These are phyloP conservation scores for Trichoderma pleuroti DNA, from an alignment of 2,329 filamentous ascomycete genomes.

Conservation along the genomic window DNA sequence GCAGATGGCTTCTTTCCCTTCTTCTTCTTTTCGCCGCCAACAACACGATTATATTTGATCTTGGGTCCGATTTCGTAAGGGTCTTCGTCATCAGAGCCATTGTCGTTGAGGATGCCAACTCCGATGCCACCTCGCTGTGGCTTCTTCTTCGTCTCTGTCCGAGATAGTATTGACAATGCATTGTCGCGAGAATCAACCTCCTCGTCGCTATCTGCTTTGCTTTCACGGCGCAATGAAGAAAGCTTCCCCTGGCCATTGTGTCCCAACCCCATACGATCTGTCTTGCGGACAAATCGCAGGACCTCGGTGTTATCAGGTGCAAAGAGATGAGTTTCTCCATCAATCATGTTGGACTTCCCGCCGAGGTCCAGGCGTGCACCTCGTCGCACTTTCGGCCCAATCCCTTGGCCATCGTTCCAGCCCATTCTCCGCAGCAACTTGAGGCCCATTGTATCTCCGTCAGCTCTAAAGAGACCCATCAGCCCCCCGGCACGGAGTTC, in stretches of 20 bases:
- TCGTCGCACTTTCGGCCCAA: slow-evolving; percentile 80
- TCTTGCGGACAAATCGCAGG: slow-evolving; percentile 63
- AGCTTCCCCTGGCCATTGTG: slow-evolving; percentile 58
- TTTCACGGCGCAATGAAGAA: slow-evolving; percentile 34
- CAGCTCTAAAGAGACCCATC: slow-evolving; percentile 66
- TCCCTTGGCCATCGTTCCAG: slow-evolving; percentile 90
- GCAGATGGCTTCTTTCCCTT: slow-evolving; percentile 51
- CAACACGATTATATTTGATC: slow-evolving; percentile 78
- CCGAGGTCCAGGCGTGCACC: slow-evolving; percentile 61
- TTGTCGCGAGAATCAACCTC: slow-evolving; percentile 30
- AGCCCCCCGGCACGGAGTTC: slow-evolving; percentile 49
- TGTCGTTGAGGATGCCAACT: slow-evolving; percentile 86
- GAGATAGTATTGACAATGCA: slow-evolving; percentile 23
- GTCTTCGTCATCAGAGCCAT: slow-evolving; percentile 91
- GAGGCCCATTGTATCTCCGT: slow-evolving; percentile 81
- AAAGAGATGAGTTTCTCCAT: slow-evolving; percentile 64
- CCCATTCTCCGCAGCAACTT: slow-evolving; percentile 89
- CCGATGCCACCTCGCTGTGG: slow-evolving; percentile 67
- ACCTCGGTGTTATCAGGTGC: slow-evolving; percentile 76
- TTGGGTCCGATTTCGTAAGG: slow-evolving; percentile 88
- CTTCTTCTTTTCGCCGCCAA: slow-evolving; percentile 80
- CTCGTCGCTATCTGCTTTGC: slow-evolving; percentile 46
- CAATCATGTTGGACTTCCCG: slow-evolving; percentile 35
- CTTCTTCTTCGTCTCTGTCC: slow-evolving; percentile 50
- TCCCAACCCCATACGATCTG: slow-evolving; percentile 67